Conservation (phyloP, 805 yeast species). For the Candida alai region DNA sequence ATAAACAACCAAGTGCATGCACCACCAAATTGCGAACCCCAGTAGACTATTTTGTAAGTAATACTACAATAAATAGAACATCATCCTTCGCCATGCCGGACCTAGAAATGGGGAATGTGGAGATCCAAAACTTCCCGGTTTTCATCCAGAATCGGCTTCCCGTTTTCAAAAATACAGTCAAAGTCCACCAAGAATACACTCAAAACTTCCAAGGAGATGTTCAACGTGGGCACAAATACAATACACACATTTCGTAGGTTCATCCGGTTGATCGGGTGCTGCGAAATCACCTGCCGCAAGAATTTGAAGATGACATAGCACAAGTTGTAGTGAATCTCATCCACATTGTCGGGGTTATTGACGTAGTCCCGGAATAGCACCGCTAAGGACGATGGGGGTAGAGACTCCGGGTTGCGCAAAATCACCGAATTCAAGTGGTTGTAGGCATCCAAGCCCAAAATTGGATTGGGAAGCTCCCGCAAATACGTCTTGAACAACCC, state of each 20-base stretch:
- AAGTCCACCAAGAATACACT: constrained; percentile 60
- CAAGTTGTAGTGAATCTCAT: constrained; percentile 54
- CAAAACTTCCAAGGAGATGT: constrained; percentile 59
- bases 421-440: constrained; percentile 25
- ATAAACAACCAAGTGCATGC: too few relatives aligned
- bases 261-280: constrained; percentile 74
- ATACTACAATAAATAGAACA: background rate
- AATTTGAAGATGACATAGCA: constrained; percentile 65
- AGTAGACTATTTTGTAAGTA: background rate
- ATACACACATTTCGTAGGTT: constrained; percentile 72
- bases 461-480: constrained; percentile 67
- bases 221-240: constrained; percentile 78
- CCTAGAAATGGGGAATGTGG: constrained; percentile 46
- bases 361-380: constrained; percentile 30
- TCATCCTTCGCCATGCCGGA: background rate
- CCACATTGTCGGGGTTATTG: constrained; percentile 36
- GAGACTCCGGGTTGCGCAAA: constrained; percentile 13
- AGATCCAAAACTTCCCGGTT: constrained; percentile 49
- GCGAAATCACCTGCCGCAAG: constrained; percentile 58
- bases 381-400: constrained; percentile 22
- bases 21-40: background rate
- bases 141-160: constrained; percentile 37
- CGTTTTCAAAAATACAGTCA: constrained; percentile 55
- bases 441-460: constrained; percentile 54
- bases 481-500: constrained; percentile 81